phyloP scores from a whole-genome alignment of 2,329 filamentous ascomycete species.

The Aspergillus brunneoviolaceus region DNA sequence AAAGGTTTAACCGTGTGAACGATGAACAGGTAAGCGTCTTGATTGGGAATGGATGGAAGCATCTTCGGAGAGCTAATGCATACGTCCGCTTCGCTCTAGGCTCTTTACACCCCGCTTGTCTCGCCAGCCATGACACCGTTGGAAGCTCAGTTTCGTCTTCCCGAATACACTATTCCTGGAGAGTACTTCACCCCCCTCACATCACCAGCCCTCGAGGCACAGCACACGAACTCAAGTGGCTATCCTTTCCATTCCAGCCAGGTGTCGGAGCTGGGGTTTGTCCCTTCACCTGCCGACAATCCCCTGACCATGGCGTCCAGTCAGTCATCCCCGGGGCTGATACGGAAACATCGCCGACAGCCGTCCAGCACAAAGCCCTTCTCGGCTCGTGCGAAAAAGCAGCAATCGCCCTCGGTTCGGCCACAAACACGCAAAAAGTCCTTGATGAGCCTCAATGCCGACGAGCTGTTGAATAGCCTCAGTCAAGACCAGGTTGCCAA shows the following conservation, averaged over 20 bases:
- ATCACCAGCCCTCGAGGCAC: constrained; percentile 52
- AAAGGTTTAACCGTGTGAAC: constrained; percentile 43
- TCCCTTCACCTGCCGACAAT: constrained; percentile 44
- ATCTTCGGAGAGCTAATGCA: constrained; percentile 18
- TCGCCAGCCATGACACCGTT: constrained; percentile 53
- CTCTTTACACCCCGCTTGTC: constrained; percentile 50
- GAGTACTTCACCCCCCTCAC: constrained; percentile 53
- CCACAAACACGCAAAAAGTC: constrained; percentile 41
- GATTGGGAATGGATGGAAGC: not conserved
- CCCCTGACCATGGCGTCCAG: constrained; percentile 32
- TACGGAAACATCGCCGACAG: constrained; percentile 41
- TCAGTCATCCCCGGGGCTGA: constrained; percentile 34
- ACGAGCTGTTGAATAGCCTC: constrained; percentile 34
- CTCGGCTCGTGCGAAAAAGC: constrained; percentile 37
- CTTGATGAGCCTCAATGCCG: constrained; percentile 31
- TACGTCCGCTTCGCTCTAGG: constrained; percentile 29
- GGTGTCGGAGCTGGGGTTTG: constrained; percentile 41
- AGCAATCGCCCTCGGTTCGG: constrained; percentile 47
- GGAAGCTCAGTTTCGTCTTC: constrained; percentile 47
- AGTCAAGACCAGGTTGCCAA: constrained; percentile 36
- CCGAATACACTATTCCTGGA: constrained; percentile 49
- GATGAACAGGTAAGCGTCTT: constrained; percentile 43
- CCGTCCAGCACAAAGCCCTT: constrained; percentile 36
- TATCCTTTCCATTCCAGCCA: constrained; percentile 38
- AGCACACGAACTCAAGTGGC: constrained; percentile 36